Base-by-base conservation (phyloP, 306 rosid species). In the Sicyos edulis region DNA sequence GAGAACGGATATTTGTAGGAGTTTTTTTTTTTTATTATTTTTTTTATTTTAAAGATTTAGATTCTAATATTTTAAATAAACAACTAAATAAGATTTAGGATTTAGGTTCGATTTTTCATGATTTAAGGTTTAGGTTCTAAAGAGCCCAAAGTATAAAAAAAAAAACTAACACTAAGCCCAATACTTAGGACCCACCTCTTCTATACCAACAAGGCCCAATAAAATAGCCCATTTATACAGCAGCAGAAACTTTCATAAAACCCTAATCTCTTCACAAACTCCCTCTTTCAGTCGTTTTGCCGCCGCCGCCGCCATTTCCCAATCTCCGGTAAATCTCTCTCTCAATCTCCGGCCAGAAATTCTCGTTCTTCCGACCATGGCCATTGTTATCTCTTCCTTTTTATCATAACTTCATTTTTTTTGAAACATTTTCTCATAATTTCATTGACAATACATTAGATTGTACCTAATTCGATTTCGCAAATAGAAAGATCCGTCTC, bases 221-320 rank as follows among this genome's bases (percentile, higher is more conserved):
- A 4, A 17, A 5, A 4, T 4, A 63, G 70, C 70, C 70, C 70
- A 40, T 63, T 63, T 5, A 37, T 40, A n/a, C 0, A 9, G 17
- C 0, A 32, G 21, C 68, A 40, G 32, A 63, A 40, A 17, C 52
- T 63, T 63, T 40, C 70, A n/a, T 63, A 63, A 40, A 63, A 51
- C 70, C 52, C 70, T 63, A 63, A 63, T 63, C 40, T 34, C 40
- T 61, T 3, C 32, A 26, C 32, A 26, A 26, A 26, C 3, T 26
- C 32, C 3, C 67, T 15, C 45, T 9, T 26, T 9, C 51, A 37
- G 70, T 63, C 5, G 7, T 54, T 56, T 10, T 37, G 52, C 52
- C 3, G 32, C 32, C 52, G 52, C 70, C 70, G 70, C 70, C 70
- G 70, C 51, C 24, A 17, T 4, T 24, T 62, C 70, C 10, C 70